Base-by-base conservation (phyloP, 345 rosid genomes). In the Bretschneidera sinensis region DNA sequence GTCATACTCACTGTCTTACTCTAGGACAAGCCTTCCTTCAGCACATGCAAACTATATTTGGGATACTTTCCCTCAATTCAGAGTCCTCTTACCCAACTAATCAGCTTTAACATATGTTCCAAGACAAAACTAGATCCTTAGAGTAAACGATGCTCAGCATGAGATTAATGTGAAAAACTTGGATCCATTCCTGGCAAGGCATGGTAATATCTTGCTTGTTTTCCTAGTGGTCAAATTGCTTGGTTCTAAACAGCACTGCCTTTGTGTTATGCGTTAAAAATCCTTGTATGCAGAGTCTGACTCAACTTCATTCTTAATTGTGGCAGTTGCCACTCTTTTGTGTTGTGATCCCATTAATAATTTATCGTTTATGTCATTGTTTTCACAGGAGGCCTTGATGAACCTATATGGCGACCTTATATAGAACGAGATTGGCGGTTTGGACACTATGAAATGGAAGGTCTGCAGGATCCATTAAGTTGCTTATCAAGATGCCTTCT, bases 371-470 rank as follows among this genome's bases (percentile, higher is more conserved):
- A 5, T 7, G 4, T 28, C 33, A n/a, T 45, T 11, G 61, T 21
- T 45, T 57, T 47, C 13, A 61, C 77, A 89, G 98, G 94, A 65
- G 98, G 98, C 43, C 89, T 92, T 21, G 98, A 92, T 65, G 72
- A 82, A 70, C 95, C 96, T 19, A 73, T 69, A 6, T 66, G 76
- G 59, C 79, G 92, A 20, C 79, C 79, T 16, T 76, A 56, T 21
- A 61, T 89, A 48, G 77, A 69, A 21, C 78, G 95, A 52, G 96
- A 92, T 66, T 92, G 98, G 98, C 85, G 92, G 50, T 92, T 92
- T 73, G 98, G 98, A 65, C 96, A 86, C 74, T 92, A 92, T 65
- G 83, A 87, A 76, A 76, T 92, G 91, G 98, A 92, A 60, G 95
- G 96, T 69, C 85, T 92, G 54, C 98, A 89, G 74, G 98, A 92